phyloP scores from a whole-genome alignment of 345 rosid species.

The Isatis tinctoria region DNA sequence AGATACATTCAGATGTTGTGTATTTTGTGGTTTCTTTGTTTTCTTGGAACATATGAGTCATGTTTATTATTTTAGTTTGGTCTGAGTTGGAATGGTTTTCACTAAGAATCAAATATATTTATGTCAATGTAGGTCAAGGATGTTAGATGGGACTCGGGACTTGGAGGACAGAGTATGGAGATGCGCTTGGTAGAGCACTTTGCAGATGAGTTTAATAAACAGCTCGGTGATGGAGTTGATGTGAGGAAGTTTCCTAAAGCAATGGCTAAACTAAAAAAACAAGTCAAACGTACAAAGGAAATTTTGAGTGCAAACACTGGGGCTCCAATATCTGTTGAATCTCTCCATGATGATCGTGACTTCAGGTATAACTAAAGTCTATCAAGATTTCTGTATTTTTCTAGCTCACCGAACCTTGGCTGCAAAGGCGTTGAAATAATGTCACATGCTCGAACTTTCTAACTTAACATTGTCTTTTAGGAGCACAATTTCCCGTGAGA shows the following conservation, averaged over 20 bases:
- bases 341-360: constrained; percentile 86
- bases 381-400: not conserved
- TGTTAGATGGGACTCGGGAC: constrained; percentile 94
- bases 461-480: constrained; percentile 38
- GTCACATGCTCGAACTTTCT: not conserved
- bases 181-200: constrained; percentile 77
- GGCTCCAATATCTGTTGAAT: constrained; percentile 95
- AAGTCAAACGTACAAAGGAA: constrained; percentile 97
- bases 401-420: not conserved
- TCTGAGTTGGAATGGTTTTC: not conserved
- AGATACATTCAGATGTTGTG: not conserved
- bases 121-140: constrained; percentile 70
- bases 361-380: constrained; percentile 56
- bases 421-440: not conserved
- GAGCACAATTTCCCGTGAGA: constrained; percentile 93
- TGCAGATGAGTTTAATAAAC: constrained; percentile 94
- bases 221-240: constrained; percentile 82
- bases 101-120: not conserved
- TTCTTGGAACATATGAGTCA: not conserved
- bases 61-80: not conserved
- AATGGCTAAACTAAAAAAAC: constrained; percentile 98
- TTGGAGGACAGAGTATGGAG: constrained; percentile 96
- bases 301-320: constrained; percentile 87
- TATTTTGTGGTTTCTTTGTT: not conserved
- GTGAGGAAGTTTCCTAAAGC: constrained; percentile 92